A percentile compares a stretch with the other conserved stretches of the same genome.
Evolutionary conservation across 148 eudicot genomes (phyloP).

Genomic region (Fallopia convolvulus): DNA sequence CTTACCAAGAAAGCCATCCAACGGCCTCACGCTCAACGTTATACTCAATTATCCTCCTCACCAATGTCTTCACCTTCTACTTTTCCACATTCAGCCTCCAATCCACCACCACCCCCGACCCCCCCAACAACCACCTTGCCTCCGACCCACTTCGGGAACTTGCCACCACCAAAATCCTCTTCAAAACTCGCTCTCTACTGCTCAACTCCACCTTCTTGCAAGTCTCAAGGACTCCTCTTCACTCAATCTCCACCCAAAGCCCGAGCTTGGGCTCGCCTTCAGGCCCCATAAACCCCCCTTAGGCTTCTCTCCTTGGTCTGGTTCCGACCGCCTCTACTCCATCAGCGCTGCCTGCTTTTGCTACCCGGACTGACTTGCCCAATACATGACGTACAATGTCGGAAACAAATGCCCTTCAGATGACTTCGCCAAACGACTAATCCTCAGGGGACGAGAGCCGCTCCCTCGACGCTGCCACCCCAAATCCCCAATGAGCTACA

Average conservation of each 20-base stretch:
- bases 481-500: too few relatives aligned
- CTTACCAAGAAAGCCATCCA: background rate
- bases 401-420: slow-evolving; percentile 44
- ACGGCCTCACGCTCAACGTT: background rate
- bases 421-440: slow-evolving; percentile 42
- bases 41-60: slow-evolving; percentile 4
- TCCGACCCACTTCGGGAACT: slow-evolving; percentile 52
- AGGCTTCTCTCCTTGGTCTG: slow-evolving; percentile 22
- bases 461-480: too few relatives aligned
- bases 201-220: background rate
- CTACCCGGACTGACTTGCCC: slow-evolving; percentile 44
- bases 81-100: slow-evolving; percentile 35
- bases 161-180: slow-evolving; percentile 65
- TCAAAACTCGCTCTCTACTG: background rate
- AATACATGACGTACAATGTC: slow-evolving; percentile 68
- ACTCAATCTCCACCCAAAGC: slow-evolving; percentile 17
- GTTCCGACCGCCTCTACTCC: slow-evolving; percentile 54
- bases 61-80: slow-evolving; percentile 77
- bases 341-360: slow-evolving; percentile 35
- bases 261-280: background rate
- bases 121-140: slow-evolving; percentile 37
- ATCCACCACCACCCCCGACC: slow-evolving; percentile 6
- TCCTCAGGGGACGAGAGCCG: slow-evolving; percentile 79
- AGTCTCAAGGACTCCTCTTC: slow-evolving; percentile 22
- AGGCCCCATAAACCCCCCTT: slow-evolving; percentile 8